These are phyloP conservation scores for Nicotiana otophora DNA, from an alignment of 257 asterid genomes.

Conservation along the genomic window DNA sequence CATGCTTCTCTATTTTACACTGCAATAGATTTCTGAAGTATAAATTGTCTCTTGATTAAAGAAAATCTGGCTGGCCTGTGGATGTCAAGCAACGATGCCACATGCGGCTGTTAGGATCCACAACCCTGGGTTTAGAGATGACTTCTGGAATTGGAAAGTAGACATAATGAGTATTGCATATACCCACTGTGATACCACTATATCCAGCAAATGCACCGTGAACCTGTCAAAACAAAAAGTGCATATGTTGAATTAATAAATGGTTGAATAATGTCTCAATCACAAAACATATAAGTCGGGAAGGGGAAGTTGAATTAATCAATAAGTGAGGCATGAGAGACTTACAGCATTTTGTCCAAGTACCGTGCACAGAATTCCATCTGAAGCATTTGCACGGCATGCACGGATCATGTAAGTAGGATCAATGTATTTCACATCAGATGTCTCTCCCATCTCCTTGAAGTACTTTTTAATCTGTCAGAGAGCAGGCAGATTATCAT, in stretches of 20 bases:
- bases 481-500: constrained; percentile 15
- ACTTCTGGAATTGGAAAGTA: constrained; percentile 92
- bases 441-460: constrained; percentile 65
- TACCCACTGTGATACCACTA: constrained; percentile 91
- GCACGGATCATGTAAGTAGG: constrained; percentile 99
- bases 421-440: constrained; percentile 88
- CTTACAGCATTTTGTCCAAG: constrained; percentile 99
- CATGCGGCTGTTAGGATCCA: constrained; percentile 94
- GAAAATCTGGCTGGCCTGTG: constrained; percentile 92
- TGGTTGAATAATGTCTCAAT: background rate
- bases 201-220: constrained; percentile 98
- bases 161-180: constrained; percentile 90
- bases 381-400: constrained; percentile 97
- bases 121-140: constrained; percentile 56
- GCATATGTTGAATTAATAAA: background rate
- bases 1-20: constrained; percentile 20
- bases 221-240: constrained; percentile 43
- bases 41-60: constrained; percentile 22
- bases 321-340: background rate
- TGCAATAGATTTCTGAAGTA: constrained; percentile 7
- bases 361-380: constrained; percentile 90
- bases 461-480: constrained; percentile 71
- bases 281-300: background rate
- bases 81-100: constrained; percentile 99
- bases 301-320: background rate